phyloP scores from a whole-genome alignment of 805 yeast species.

The Tetrapisispora nanseiensis region DNA sequence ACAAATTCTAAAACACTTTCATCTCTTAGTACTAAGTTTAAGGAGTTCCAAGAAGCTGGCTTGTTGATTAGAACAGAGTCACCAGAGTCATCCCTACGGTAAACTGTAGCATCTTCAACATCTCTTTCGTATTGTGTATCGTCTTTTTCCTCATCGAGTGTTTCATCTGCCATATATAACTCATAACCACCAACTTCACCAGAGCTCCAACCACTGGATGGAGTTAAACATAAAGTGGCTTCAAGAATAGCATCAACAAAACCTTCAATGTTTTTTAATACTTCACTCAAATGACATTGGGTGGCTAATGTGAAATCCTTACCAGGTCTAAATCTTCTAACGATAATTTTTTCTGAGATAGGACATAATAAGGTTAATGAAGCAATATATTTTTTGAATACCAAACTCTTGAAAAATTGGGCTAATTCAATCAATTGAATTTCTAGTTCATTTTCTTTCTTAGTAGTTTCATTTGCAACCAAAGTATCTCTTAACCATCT shows the following conservation, averaged over 20 bases:
- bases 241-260: slow-evolving; percentile 48
- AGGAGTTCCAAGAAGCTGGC: slow-evolving; percentile 76
- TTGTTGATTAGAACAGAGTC: slow-evolving; percentile 69
- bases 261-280: slow-evolving; percentile 26
- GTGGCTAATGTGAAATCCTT: slow-evolving; percentile 90
- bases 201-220: slow-evolving; percentile 68
- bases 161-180: slow-evolving; percentile 64
- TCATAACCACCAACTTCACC: slow-evolving; percentile 96
- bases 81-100: slow-evolving; percentile 49
- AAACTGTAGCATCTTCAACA: slow-evolving; percentile 78
- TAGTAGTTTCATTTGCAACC: slow-evolving; percentile 13
- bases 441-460: slow-evolving; percentile 23
- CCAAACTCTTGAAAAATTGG: slow-evolving; percentile 45
- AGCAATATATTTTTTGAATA: slow-evolving; percentile 63
- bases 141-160: slow-evolving; percentile 33
- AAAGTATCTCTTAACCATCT: slow-evolving; percentile 22
- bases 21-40: slow-evolving; percentile 73
- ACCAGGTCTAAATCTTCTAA: slow-evolving; percentile 91
- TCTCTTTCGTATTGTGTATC: slow-evolving; percentile 32
- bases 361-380: slow-evolving; percentile 53
- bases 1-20: slow-evolving; percentile 81
- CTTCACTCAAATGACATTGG: slow-evolving; percentile 33
- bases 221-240: slow-evolving; percentile 75
- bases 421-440: slow-evolving; percentile 42
- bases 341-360: slow-evolving; percentile 54